Evolutionary conservation across 2,329 filamentous ascomycete species (phyloP), one percentile per base, ranked within the genome.

Genomic region (Boeremia exigua): DNA sequence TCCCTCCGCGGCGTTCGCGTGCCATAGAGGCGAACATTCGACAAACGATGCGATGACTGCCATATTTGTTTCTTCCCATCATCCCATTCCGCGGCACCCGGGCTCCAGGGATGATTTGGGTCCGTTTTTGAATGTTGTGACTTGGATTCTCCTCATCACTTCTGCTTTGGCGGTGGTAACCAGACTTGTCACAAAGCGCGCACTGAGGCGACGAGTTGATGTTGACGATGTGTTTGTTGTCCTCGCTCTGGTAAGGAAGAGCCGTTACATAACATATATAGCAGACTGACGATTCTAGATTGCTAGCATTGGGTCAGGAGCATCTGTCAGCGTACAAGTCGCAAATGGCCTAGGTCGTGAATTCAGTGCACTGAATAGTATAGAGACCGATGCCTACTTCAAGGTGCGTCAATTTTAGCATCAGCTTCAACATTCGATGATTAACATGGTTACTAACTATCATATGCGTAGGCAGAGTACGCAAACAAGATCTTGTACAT

Each of bases 221-320:
- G 34, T 73, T 47, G 71, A 74, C 44, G 72, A 75, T 65, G 68
- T 60, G n/a, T 72, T 75, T 55, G 68, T 72, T 11, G 48, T 74
- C 49, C 61, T 68, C 12, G 72, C 72, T 52, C 59, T 75, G 60
- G 72, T 75, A 63, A 34, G 63, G 17, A 25, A 28, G 36, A n/a
- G 29, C 48, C n/a, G 46, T 11, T n/a, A 27, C 27, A 19, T 23
- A 6, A 28, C 43, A 11, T 5, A 38, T 30, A 36, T 5, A 43
- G 28, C 15, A 38, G 54, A 49, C 64, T 68, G 36, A 66, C 47
- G 36, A 39, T 37, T 28, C 6, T 25, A 75, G 72, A 46, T 67
- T 28, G 54, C 65, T 29, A 74, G 70, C 44, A 68, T 75, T 34
- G 71, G 66, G 9, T 75, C 72, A 39, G 72, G 72, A 6, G 61